Evolutionary conservation across 2,329 filamentous ascomycete genomes (phyloP).

Genomic region (Cercospora beticola): DNA sequence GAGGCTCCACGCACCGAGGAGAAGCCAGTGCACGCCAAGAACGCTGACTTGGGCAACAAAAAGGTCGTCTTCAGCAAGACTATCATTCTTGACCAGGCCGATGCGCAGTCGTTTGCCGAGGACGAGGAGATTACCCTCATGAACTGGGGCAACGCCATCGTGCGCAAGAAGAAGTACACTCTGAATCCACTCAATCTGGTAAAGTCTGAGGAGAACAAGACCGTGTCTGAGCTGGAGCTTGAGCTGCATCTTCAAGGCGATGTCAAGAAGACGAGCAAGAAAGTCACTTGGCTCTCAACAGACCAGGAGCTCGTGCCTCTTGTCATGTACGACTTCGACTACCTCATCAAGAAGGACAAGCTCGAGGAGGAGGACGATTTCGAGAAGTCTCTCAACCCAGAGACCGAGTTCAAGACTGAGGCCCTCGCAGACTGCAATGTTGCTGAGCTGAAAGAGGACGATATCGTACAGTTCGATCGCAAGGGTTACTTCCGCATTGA

Average conservation of each 20-base stretch:
- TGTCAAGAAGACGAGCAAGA: conserved; percentile 94
- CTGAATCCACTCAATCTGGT: conserved; percentile 49
- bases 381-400: conserved; percentile 76
- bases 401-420: conserved; percentile 71
- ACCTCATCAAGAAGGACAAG: conserved; percentile 92
- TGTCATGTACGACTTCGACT: conserved; percentile 91
- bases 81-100: conserved; percentile 81
- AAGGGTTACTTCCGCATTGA: conserved; percentile 92
- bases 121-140: conserved; percentile 94
- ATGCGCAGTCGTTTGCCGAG: conserved; percentile 75
- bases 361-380: conserved; percentile 83
- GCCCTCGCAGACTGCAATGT: conserved; percentile 82
- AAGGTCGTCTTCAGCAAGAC: conserved; percentile 75
- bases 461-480: conserved; percentile 93
- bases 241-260: conserved; percentile 91
- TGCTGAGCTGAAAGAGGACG: conserved; percentile 72
- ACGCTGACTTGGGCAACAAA: conserved; percentile 79
- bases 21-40: conserved; percentile 87
- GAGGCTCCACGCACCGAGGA: conserved; percentile 61
- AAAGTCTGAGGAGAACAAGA: conserved; percentile 53
- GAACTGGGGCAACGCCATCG: conserved; percentile 91
- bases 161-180: conserved; percentile 58
- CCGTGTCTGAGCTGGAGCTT: conserved; percentile 69
- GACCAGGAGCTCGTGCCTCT: conserved; percentile 76
- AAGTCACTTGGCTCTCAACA: conserved; percentile 86